Evolutionary conservation across 2,329 filamentous ascomycete genomes (phyloP).

Genomic region (Botrytis galanthina): DNA sequence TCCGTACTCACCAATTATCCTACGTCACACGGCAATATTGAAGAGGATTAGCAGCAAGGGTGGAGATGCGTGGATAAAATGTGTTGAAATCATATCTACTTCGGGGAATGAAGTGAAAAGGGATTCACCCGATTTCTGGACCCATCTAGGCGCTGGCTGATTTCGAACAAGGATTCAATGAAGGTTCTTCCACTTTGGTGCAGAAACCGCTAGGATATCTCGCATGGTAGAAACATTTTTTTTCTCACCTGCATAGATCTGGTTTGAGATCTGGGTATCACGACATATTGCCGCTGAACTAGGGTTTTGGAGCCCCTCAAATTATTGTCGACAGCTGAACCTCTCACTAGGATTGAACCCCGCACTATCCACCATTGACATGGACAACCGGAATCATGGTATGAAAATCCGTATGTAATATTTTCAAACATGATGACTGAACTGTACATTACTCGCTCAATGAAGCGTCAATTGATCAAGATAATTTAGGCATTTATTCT

Average conservation of each 20-base stretch:
- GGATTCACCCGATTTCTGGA: constrained; percentile 8
- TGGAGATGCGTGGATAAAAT: not conserved
- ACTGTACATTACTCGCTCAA: not conserved
- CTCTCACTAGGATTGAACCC: not conserved
- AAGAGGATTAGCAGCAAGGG: not conserved
- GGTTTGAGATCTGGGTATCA: constrained; percentile 11
- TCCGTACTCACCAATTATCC: not conserved
- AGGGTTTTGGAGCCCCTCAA: not conserved
- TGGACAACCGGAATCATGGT: not conserved
- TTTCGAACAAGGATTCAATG: not conserved
- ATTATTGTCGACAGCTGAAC: not conserved
- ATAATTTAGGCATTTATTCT: not conserved
- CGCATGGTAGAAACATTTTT: not conserved
- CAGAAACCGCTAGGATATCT: not conserved
- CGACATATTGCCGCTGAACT: constrained; percentile 7
- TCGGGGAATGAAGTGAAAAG: not conserved
- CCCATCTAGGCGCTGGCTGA: constrained; percentile 4
- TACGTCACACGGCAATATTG: not conserved
- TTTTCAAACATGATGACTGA: not conserved
- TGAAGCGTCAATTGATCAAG: not conserved
- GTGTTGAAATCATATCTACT: not conserved
- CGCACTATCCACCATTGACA: not conserved
- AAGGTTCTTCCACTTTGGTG: not conserved
- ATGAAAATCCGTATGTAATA: not conserved
- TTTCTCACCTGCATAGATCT: constrained; percentile 1